These are phyloP conservation scores for Cladosporium austrohemisphaericum DNA, from an alignment of 2,329 filamentous ascomycete species.

Conservation along the genomic window DNA sequence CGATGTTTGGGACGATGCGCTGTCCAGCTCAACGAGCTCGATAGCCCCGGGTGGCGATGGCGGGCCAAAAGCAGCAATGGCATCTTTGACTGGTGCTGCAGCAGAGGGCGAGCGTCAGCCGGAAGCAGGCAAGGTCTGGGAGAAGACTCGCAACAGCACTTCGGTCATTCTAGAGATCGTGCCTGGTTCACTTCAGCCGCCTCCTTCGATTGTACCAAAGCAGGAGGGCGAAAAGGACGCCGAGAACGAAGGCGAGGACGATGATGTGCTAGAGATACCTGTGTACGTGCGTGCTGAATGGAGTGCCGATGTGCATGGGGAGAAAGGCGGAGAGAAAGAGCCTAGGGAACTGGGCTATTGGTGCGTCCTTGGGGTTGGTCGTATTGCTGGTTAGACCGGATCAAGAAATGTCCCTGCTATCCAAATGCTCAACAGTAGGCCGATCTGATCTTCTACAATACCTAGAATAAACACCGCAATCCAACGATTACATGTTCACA, in stretches of 20 bases:
- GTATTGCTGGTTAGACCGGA: conserved; percentile 57
- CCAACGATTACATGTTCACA: no score
- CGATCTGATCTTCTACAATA: no score
- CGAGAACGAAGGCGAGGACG: conserved; percentile 48
- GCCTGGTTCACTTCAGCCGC: conserved; percentile 44
- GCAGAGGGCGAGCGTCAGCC: conserved; percentile 56
- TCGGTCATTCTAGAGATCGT: conserved; percentile 90
- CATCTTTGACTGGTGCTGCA: conserved; percentile 33
- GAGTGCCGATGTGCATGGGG: conserved; percentile 67
- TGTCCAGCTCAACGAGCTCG: conserved; percentile 45
- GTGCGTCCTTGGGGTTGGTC: conserved; percentile 85
- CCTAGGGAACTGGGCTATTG: conserved; percentile 91
- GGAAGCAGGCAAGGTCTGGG: conserved; percentile 95
- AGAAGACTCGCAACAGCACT: conserved; percentile 89
- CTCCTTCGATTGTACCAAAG: conserved; percentile 32
- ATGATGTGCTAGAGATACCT: conserved; percentile 78
- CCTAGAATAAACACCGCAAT: no score
- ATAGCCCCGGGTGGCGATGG: conserved; percentile 19
- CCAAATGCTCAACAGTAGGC: no score
- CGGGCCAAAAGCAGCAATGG: conserved; percentile 30
- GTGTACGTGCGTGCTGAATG: conserved; percentile 92
- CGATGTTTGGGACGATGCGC: conserved; percentile 88
- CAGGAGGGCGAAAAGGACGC: conserved; percentile 37
- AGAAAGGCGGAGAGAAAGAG: conserved; percentile 60
- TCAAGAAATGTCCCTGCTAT: no score